A percentile compares a stretch with the other conserved stretches of the same genome.
Conservation (phyloP, 78 protist genomes). For the Isochrysis galbana region DNA sequence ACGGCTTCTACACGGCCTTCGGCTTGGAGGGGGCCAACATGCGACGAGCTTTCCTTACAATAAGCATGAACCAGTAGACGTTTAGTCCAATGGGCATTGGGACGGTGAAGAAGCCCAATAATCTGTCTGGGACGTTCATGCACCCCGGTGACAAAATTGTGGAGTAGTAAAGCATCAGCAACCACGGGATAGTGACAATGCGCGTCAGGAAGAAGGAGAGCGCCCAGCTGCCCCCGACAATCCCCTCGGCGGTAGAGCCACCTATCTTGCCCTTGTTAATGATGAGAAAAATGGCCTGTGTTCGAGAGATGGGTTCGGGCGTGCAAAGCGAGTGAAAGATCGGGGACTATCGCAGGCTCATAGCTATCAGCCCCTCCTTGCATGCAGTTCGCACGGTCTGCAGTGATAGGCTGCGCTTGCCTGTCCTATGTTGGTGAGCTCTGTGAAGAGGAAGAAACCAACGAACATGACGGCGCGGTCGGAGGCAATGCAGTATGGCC, state of each 20-base stretch:
- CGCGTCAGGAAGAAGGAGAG: background rate
- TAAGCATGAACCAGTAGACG: background rate
- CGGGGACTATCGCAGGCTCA: too few species aligned
- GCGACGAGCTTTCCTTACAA: background rate
- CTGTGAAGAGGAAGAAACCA: background rate
- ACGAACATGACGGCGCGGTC: background rate
- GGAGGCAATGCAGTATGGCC: background rate
- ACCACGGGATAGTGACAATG: background rate
- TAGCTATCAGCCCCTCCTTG: too few species aligned
- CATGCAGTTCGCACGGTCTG: too few species aligned
- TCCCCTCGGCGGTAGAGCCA: background rate
- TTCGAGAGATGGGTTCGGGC: too few species aligned
- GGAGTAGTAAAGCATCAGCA: background rate
- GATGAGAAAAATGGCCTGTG: background rate
- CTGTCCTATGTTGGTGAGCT: background rate
- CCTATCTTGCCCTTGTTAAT: background rate
- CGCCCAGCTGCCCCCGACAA: background rate
- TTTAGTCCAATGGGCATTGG: background rate
- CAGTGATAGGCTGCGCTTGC: too few species aligned
- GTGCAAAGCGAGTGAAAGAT: background rate
- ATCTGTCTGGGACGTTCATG: background rate
- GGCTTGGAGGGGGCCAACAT: too few species aligned
- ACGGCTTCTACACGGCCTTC: too few species aligned
- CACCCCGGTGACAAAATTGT: background rate
- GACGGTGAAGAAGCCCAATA: background rate